Evolutionary conservation across 2,329 filamentous ascomycete species (phyloP), one percentile per base, ranked within the genome.

Genomic region (Setomelanomma holmii): DNA sequence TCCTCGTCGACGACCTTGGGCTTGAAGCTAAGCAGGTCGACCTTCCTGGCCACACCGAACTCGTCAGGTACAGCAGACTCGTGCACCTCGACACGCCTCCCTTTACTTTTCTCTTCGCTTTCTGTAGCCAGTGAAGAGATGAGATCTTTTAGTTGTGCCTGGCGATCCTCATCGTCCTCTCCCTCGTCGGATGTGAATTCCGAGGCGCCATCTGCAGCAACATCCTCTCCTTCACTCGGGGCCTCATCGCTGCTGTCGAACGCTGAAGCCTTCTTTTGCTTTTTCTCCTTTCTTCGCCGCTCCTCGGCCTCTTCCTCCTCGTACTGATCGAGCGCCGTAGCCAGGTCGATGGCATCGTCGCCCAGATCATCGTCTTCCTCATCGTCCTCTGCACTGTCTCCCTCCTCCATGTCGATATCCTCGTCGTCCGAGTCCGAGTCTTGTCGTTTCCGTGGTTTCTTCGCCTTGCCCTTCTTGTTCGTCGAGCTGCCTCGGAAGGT

Each of bases 11-110:
- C 87, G 41, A 91, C 81, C 11, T 87, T 86, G 20, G 87, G 81
- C 41, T 96, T 78, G 10, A 96, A 81, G 71, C 96, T 91, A 53
- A 87, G 84, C 16, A 96, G 79, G 30, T 86, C 88, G 53, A 96
- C 83, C 71, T 92, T 90, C 49, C 84, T 79, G 53, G 86, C 85
- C 27, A 84, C 73, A 8, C 82, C 79, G 66, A 83, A 80, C 23
- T 89, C 84, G 1, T 84, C 84, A 1, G 84, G 84, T n/a, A 84
- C 81, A 44, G 81, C 81, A 16, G 85, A 83, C 57, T 89, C 84
- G 44, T 88, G 63, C 8, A 81, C 81, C 54, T 79, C 78, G 71
- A 67, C 57, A 55, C 68, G 61, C 63, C 72, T 55, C 53, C 63
- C 51, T 40, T 67, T 64, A 45, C 70, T 43, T 48, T 75, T 70